Conservation (phyloP, 1,284 basidiomycete genomes). For the Earliella scabrosa region DNA sequence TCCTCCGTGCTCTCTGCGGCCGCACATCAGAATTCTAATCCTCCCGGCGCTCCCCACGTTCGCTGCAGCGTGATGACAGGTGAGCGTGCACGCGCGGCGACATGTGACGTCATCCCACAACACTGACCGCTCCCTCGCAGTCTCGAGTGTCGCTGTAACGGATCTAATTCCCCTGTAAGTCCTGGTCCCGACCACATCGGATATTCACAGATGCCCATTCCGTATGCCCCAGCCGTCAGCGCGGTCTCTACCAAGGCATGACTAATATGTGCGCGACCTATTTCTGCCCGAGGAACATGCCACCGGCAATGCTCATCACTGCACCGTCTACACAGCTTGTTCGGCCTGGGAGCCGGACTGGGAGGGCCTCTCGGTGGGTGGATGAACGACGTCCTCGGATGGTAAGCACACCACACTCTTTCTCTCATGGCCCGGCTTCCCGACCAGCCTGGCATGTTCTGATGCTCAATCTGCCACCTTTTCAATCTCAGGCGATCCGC, state of each 20-base stretch:
- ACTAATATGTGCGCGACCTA: constrained; percentile 72
- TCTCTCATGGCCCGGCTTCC: constrained; percentile 5
- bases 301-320: constrained; percentile 1
- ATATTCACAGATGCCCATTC: constrained; percentile 19
- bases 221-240: constrained; percentile 62
- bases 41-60: not conserved
- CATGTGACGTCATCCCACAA: constrained; percentile 30
- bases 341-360: constrained; percentile 79
- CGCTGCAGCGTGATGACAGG: constrained; percentile 77
- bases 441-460: constrained; percentile 3
- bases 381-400: constrained; percentile 83
- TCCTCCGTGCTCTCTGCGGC: constrained; percentile 22
- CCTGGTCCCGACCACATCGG: constrained; percentile 4
- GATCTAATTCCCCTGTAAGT: constrained; percentile 84
- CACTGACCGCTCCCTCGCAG: constrained; percentile 42
- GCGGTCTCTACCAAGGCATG: constrained; percentile 89
- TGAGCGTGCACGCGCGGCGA: constrained; percentile 34
- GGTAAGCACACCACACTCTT: constrained; percentile 52
- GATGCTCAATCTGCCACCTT: constrained; percentile 16
- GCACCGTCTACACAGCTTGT: constrained; percentile 53
- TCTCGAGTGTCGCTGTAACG: constrained; percentile 76
- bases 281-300: constrained; percentile 9
- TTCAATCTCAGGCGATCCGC: constrained; percentile 56
- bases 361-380: constrained; percentile 91
- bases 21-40: constrained; percentile 23